These are phyloP conservation scores for Farysia itapuensis DNA, from an alignment of 1,284 basidiomycete genomes.

Conservation along the genomic window DNA sequence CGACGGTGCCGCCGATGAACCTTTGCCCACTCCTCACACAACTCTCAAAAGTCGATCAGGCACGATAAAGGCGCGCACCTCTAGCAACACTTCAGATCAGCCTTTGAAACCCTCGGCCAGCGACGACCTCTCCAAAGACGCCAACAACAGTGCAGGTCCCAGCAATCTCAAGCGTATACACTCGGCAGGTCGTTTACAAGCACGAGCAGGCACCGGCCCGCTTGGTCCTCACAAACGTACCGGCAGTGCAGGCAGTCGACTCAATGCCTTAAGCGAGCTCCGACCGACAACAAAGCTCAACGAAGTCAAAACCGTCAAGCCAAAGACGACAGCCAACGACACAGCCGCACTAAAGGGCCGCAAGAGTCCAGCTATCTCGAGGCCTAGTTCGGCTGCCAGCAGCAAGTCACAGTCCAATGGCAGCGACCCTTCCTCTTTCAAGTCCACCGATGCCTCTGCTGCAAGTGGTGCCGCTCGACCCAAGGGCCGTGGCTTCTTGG, in stretches of 20 bases:
- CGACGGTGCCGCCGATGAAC: neutral
- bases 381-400: slow-evolving; percentile 32
- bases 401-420: slow-evolving; percentile 29
- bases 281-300: slow-evolving; percentile 50
- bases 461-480: slow-evolving; percentile 10
- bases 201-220: slow-evolving; percentile 28
- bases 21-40: slow-evolving; percentile 4
- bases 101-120: slow-evolving; percentile 1
- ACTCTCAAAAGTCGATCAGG: slow-evolving; percentile 41
- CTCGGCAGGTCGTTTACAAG: slow-evolving; percentile 44
- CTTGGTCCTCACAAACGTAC: slow-evolving; percentile 41
- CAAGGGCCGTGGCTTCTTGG: slow-evolving; percentile 40
- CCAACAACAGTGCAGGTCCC: slow-evolving; percentile 7
- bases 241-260: slow-evolving; percentile 44
- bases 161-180: slow-evolving; percentile 34
- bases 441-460: slow-evolving; percentile 21
- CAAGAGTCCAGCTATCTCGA: slow-evolving; percentile 25
- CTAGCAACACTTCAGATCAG: slow-evolving; percentile 12
- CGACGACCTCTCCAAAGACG: slow-evolving; percentile 4
- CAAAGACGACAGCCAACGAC: slow-evolving; percentile 3
- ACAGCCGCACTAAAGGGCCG: slow-evolving; percentile 2
- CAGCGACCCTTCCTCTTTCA: slow-evolving; percentile 30
- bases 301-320: slow-evolving; percentile 25
- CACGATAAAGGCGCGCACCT: slow-evolving; percentile 39
- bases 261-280: slow-evolving; percentile 51